Evolutionary conservation across 192 early-diverging fungal genomes (phyloP).

Genomic region (Funneliformis geosporum): DNA sequence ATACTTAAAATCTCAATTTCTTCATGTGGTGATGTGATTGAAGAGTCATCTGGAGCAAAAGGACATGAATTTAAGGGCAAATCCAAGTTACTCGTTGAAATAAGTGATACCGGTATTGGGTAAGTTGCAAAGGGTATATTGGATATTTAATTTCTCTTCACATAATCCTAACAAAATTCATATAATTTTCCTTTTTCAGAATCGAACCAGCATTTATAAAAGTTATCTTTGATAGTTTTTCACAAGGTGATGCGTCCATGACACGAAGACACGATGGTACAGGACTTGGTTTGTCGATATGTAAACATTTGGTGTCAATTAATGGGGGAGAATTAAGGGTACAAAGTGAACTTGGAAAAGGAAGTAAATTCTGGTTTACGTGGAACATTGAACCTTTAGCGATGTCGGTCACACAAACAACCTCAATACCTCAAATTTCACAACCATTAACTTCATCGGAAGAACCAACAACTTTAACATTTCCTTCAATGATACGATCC

Average conservation of each 20-base stretch:
- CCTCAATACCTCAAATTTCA: constrained; percentile 37
- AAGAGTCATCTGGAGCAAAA: neutral
- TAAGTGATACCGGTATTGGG: constrained; percentile 75
- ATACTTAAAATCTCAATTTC: constrained; percentile 23
- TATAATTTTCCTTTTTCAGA: constrained; percentile 23
- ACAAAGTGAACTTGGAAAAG: constrained; percentile 58
- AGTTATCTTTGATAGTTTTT: constrained; percentile 70
- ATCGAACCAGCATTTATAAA: constrained; percentile 62
- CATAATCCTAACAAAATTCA: neutral
- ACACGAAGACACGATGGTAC: constrained; percentile 74
- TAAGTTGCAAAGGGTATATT: too few relatives aligned
- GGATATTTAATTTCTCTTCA: neutral
- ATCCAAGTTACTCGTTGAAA: constrained; percentile 51
- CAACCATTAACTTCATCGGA: constrained; percentile 17
- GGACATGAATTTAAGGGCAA: constrained; percentile 16
- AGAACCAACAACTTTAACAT: constrained; percentile 1
- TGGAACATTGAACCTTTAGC: constrained; percentile 31
- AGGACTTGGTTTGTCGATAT: constrained; percentile 77
- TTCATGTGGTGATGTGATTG: neutral
- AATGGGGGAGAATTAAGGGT: constrained; percentile 72
- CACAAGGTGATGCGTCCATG: constrained; percentile 68
- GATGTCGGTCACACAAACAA: neutral
- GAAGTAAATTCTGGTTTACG: constrained; percentile 70
- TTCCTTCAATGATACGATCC: constrained; percentile 21
- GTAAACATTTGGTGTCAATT: constrained; percentile 69